These are phyloP conservation scores for Pelagomonas calceolata DNA, from an alignment of 108 stramenopile species.

Conservation along the genomic window DNA sequence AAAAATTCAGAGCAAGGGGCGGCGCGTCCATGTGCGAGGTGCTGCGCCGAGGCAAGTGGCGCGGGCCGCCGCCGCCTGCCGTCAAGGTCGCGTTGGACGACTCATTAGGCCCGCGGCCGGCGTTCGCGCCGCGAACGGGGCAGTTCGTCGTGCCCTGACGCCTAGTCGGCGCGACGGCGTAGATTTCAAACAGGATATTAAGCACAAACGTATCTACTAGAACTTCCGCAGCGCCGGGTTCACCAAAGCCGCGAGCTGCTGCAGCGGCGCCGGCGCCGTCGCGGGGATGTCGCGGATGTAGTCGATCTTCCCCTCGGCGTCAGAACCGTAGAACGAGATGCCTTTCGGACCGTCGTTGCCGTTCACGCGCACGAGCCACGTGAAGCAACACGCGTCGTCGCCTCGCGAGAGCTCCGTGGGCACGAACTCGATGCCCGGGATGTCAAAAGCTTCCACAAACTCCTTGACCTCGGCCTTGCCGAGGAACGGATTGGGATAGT, in stretches of 20 bases:
- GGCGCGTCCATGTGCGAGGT: no score
- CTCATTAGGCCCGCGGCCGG: no score
- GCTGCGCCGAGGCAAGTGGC: no score
- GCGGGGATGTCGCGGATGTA: constrained; percentile 1
- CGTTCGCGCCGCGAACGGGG: no score
- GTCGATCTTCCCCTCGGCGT: neutral
- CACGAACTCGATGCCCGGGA: constrained; percentile 1
- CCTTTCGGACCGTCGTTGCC: neutral
- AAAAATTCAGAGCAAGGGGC: no score
- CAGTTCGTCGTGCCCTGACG: no score
- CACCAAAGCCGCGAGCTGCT: neutral
- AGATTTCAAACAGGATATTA: no score
- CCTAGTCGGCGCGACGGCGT: no score
- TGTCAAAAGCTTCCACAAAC: neutral
- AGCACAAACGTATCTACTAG: no score
- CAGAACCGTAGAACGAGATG: neutral
- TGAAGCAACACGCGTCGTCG: neutral
- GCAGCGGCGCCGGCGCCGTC: neutral
- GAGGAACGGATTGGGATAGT: neutral
- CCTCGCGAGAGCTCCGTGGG: neutral
- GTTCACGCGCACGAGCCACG: neutral
- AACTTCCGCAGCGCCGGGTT: neutral
- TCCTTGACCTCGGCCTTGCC: neutral
- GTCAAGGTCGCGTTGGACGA: no score
- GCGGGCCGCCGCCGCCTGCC: no score